These are phyloP conservation scores for Pulveroboletus sp. DNA, from an alignment of 768 basidiomycete species.

Conservation along the genomic window DNA sequence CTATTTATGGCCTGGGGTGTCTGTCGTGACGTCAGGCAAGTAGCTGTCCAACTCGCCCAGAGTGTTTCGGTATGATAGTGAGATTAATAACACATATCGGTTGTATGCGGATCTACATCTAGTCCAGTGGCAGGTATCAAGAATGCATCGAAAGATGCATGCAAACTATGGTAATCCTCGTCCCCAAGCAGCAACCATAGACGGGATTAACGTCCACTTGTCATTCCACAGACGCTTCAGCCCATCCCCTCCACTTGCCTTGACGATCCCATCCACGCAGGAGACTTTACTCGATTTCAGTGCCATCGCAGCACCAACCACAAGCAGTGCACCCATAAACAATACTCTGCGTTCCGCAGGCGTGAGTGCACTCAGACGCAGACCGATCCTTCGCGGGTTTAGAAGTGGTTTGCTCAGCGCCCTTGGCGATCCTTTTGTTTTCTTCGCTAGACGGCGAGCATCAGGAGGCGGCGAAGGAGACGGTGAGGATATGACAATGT, in stretches of 20 bases:
- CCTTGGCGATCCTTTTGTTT: conserved; percentile 14
- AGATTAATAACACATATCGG: neutral
- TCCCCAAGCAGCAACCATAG: conserved; percentile 26
- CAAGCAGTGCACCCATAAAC: conserved; percentile 62
- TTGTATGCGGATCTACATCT: neutral
- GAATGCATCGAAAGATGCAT: neutral
- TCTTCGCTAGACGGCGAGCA: conserved; percentile 14
- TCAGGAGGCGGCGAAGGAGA: conserved; percentile 18
- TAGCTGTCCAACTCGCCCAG: neutral
- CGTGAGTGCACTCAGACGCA: conserved; percentile 25
- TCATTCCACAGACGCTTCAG: conserved; percentile 24
- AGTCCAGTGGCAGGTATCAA: neutral
- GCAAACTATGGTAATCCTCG: conserved; percentile 21
- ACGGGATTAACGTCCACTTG: conserved; percentile 19
- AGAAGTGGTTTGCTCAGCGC: conserved; percentile 5
- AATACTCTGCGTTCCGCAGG: conserved; percentile 31
- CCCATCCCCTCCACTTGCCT: conserved; percentile 12
- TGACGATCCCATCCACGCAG: conserved; percentile 12
- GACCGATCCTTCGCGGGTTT: conserved; percentile 15
- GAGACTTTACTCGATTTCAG: conserved; percentile 16
- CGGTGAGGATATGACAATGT: conserved; percentile 23
- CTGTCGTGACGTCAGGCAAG: neutral
- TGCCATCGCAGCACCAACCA: conserved; percentile 68
- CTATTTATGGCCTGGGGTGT: no score
- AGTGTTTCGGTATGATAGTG: neutral